These are phyloP conservation scores for Thelonectria rubi DNA, from an alignment of 2,329 filamentous ascomycete species.

Conservation along the genomic window DNA sequence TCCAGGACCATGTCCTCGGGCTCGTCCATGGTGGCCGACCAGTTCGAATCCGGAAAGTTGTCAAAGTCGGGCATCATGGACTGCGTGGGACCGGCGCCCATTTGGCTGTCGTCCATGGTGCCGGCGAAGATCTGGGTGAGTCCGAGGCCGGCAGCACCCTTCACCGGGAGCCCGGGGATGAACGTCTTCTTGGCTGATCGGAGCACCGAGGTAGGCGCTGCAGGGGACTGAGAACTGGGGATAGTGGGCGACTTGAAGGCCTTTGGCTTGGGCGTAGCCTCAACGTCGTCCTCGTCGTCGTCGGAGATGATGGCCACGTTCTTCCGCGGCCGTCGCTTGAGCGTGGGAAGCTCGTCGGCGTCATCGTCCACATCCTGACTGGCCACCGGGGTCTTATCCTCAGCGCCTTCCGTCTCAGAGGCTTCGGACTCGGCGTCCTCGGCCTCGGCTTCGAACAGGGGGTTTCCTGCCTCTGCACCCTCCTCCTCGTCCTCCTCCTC, in stretches of 20 bases:
- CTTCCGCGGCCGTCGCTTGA: constrained; percentile 60
- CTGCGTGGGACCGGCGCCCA: constrained; percentile 49
- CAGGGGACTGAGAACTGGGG: constrained; percentile 58
- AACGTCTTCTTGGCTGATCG: constrained; percentile 74
- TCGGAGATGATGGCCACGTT: constrained; percentile 66
- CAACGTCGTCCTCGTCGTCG: constrained; percentile 63
- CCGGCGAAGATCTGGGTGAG: constrained; percentile 91
- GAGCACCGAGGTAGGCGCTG: constrained; percentile 70
- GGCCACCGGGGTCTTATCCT: constrained; percentile 49
- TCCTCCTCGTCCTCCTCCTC: constrained; percentile 51
- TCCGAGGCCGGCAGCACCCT: constrained; percentile 71
- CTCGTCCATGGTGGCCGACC: constrained; percentile 67
- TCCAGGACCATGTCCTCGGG: constrained; percentile 61
- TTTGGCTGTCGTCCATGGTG: constrained; percentile 77
- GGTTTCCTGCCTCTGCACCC: constrained; percentile 45
- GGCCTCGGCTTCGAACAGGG: constrained; percentile 52
- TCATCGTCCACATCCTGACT: constrained; percentile 47
- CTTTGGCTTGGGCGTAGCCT: constrained; percentile 62
- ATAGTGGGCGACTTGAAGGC: constrained; percentile 53
- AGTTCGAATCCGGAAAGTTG: constrained; percentile 66
- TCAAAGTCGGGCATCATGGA: constrained; percentile 67
- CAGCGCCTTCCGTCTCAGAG: constrained; percentile 37
- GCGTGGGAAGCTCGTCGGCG: constrained; percentile 52
- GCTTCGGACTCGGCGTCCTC: constrained; percentile 51
- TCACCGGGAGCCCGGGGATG: constrained; percentile 72